Conservation (phyloP, 768 basidiomycete genomes). For the Pisolithus albus region DNA sequence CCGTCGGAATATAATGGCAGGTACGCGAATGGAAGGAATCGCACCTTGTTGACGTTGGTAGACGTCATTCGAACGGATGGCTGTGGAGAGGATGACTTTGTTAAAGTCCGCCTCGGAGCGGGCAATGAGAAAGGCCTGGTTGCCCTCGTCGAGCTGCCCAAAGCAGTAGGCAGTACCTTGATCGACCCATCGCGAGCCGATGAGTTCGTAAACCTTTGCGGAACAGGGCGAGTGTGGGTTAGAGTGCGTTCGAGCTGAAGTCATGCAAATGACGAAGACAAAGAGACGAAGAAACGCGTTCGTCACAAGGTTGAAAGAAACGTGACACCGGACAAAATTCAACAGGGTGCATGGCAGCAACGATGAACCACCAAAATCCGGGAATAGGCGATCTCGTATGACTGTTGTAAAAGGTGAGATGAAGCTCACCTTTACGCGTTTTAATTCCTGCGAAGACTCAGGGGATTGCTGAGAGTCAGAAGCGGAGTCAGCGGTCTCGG, state of each 20-base stretch:
- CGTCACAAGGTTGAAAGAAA: constrained; percentile 12
- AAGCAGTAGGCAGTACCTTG: constrained; percentile 96
- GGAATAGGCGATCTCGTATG: constrained; percentile 10
- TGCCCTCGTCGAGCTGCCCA: constrained; percentile 74
- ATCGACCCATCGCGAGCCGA: constrained; percentile 89
- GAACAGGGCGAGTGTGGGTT: constrained; percentile 22
- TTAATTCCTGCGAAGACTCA: constrained; percentile 66
- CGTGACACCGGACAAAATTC: constrained; percentile 6
- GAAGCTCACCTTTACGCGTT: constrained; percentile 73
- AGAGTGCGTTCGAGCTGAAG: constrained; percentile 26
- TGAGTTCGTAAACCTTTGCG: constrained; percentile 86
- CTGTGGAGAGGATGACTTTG: constrained; percentile 70
- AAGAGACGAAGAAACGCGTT: constrained; percentile 15
- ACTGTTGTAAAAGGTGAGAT: constrained; percentile 12
- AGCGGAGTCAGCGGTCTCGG: constrained; percentile 32
- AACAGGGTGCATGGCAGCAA: constrained; percentile 21
- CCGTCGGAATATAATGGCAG: background rate
- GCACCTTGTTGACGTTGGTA: constrained; percentile 83
- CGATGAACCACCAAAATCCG: constrained; percentile 13
- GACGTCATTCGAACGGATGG: constrained; percentile 75
- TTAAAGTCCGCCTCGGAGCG: constrained; percentile 69
- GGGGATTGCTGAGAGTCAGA: constrained; percentile 51
- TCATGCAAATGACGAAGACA: constrained; percentile 22
- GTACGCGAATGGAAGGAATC: constrained; percentile 18
- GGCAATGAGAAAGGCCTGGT: constrained; percentile 78